These are phyloP conservation scores for Tricholoma bakamatsutake DNA, from an alignment of 768 basidiomycete species.

Conservation along the genomic window DNA sequence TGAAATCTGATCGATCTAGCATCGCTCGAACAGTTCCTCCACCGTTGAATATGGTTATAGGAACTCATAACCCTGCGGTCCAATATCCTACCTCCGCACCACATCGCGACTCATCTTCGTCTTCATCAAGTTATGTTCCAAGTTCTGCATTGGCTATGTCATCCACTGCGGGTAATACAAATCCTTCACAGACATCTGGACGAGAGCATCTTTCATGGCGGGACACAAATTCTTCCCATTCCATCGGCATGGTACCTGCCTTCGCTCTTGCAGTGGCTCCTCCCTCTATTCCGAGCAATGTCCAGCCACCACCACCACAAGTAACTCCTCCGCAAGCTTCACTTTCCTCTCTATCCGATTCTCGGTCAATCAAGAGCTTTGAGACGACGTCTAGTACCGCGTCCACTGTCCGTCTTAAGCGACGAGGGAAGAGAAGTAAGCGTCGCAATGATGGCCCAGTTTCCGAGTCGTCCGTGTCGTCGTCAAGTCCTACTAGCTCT, in stretches of 20 bases:
- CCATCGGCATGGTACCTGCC: background rate
- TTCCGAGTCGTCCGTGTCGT: background rate
- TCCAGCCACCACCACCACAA: background rate
- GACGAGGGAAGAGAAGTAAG: background rate
- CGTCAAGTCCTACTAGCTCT: background rate
- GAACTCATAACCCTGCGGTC: background rate
- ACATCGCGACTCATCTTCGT: background rate
- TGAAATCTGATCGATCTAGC: background rate
- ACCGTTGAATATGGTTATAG: background rate
- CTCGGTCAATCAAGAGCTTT: background rate
- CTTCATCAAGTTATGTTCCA: background rate
- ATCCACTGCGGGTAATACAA: background rate
- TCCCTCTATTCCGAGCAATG: background rate
- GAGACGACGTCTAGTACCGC: background rate
- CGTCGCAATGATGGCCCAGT: background rate
- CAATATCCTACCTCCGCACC: background rate
- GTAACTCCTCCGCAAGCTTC: background rate
- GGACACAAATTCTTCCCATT: background rate
- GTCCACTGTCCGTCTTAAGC: background rate
- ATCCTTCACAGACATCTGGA: background rate
- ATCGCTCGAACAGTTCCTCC: background rate
- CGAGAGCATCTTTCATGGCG: background rate
- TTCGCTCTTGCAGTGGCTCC: background rate
- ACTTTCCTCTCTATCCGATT: background rate
- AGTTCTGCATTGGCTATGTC: background rate